Base-by-base conservation (phyloP, 495 filamentous ascomycete genomes). In the Aspergillus carlsbadensis region DNA sequence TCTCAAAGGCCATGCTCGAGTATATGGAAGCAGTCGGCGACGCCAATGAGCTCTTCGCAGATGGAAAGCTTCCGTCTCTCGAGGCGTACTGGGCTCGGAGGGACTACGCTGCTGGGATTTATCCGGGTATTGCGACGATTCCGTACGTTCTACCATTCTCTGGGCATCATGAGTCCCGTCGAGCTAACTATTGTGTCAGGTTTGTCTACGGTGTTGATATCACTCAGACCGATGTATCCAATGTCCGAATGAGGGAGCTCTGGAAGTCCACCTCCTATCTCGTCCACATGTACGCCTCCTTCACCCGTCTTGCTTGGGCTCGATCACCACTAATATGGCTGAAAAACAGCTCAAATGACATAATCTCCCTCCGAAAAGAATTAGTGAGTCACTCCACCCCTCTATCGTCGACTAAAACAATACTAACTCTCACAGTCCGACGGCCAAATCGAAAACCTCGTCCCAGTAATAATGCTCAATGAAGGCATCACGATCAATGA, bases 371-470 rank as follows among this genome's bases (percentile, higher is more conserved):
- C 10, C 43, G 24, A 14, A 46, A 46, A 29, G 43, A 46, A 15
- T 22, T 46, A 3, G 43, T 46, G 31, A 10, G 22, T n/a, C n/a
- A n/a, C n/a, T n/a, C n/a, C n/a, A n/a, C n/a, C n/a, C n/a, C n/a
- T n/a, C n/a, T n/a, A n/a, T n/a, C n/a, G n/a, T n/a, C n/a, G n/a
- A n/a, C n/a, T n/a, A n/a, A n/a, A n/a, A n/a, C n/a, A n/a, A n/a
- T n/a, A n/a, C 41, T 44, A 44, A 44, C 41, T 20, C 20, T n/a
- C 6, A 11, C 43, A 46, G 43, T 14, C 10, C 21, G 43, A 29
- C 43, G 43, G 22, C 5, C 43, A 46, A 31, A 46, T 46, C 43
- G 43, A 46, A 13, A 46, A 46, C 43, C 21, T 46, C 21, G 15
- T 46, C 22, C 43, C 43, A 3, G 43, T 46, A 14, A 13, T 46